Percentiles rank a stretch among this genome's conserved stretches.
Evolutionary conservation across 768 basidiomycete genomes (phyloP).

Genomic region (Suillus discolor): DNA sequence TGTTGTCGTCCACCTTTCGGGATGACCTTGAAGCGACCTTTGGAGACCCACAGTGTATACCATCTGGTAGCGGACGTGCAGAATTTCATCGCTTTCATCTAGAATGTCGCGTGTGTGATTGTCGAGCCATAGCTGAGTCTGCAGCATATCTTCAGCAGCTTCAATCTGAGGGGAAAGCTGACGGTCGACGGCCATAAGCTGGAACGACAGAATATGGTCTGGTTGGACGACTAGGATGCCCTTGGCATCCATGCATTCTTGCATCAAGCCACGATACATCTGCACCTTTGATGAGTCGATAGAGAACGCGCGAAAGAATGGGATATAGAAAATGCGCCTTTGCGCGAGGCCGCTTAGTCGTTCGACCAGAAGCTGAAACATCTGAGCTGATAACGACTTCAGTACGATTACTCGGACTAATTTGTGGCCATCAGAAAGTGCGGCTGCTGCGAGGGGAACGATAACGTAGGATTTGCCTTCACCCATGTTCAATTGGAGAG

Average conservation of each 20-base stretch:
- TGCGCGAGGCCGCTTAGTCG: slow-evolving; percentile 27
- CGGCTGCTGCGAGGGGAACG: slow-evolving; percentile 25
- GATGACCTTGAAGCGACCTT: slow-evolving; percentile 29
- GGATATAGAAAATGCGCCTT: slow-evolving; percentile 30
- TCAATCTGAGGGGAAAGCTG: slow-evolving; percentile 29
- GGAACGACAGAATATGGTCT: slow-evolving; percentile 34
- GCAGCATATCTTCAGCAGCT: slow-evolving; percentile 9
- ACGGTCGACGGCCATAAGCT: slow-evolving; percentile 30
- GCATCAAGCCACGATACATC: slow-evolving; percentile 23
- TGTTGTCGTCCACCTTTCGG: slow-evolving; percentile 37
- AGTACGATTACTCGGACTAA: slow-evolving; percentile 32
- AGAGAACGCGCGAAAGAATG: slow-evolving; percentile 25
- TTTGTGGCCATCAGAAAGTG: slow-evolving; percentile 24
- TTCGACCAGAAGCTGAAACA: slow-evolving; percentile 28
- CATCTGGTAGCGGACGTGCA: slow-evolving; percentile 40
- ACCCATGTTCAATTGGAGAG: slow-evolving; percentile 35
- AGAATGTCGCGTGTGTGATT: slow-evolving; percentile 40
- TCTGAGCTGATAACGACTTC: slow-evolving; percentile 28
- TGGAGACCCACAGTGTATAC: slow-evolving; percentile 38
- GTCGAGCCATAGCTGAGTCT: slow-evolving; percentile 21
- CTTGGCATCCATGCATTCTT: slow-evolving; percentile 19
- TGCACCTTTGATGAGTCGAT: slow-evolving; percentile 19
- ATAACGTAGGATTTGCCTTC: slow-evolving; percentile 37
- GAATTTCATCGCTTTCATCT: slow-evolving; percentile 47
- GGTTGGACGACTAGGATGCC: slow-evolving; percentile 33